These are phyloP conservation scores for Misopates orontium DNA, from an alignment of 257 asterid genomes.

Conservation along the genomic window DNA sequence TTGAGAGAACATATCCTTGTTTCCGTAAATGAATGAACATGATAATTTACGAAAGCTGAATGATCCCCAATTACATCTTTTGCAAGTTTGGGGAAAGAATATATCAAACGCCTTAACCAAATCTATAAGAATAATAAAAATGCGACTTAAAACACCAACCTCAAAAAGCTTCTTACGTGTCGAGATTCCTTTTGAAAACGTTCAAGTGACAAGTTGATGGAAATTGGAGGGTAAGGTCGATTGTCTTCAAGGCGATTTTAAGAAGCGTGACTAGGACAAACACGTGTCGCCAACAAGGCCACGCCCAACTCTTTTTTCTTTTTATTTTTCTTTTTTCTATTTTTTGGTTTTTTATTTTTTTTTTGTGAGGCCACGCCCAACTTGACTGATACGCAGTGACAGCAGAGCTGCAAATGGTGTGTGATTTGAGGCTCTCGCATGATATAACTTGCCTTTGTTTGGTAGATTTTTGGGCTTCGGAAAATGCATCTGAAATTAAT, in stretches of 20 bases:
- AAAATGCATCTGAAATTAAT: too few species aligned
- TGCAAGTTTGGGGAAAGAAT: conserved; percentile 1
- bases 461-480: too few species aligned
- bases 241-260: conserved; percentile 17
- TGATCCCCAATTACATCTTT: conserved; percentile 15
- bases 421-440: too few species aligned
- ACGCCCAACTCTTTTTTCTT: too few species aligned
- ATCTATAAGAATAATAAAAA: conserved; percentile 6
- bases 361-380: too few species aligned
- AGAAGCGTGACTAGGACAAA: neutral
- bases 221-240: neutral
- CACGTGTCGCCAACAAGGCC: conserved; percentile 17
- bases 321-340: too few species aligned
- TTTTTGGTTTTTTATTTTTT: too few species aligned
- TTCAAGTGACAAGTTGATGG: neutral
- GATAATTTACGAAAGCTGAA: too few species aligned
- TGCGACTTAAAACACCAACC: conserved; percentile 20
- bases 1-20: too few species aligned
- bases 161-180: conserved; percentile 18
- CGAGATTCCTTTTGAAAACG: conserved; percentile 1
- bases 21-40: too few species aligned
- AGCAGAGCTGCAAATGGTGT: neutral
- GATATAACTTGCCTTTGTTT: too few species aligned
- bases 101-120: neutral
- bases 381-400: neutral